Percentiles rank a stretch among this genome's conserved stretches.
Conservation (phyloP, 2,329 filamentous ascomycete genomes). For the Phoma sp. region DNA sequence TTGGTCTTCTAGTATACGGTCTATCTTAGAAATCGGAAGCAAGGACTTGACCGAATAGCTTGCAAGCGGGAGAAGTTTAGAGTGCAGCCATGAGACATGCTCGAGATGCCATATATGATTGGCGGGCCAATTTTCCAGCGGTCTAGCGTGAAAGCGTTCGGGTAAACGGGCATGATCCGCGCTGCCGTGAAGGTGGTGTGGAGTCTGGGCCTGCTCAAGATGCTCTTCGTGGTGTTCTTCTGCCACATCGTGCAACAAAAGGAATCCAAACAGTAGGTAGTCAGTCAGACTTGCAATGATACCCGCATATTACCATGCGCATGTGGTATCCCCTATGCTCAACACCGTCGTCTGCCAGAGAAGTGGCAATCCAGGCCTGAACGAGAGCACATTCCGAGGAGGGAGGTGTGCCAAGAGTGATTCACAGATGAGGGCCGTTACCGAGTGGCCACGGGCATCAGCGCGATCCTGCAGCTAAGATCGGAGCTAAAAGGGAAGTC, state of each 20-base stretch:
- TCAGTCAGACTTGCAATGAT: not conserved
- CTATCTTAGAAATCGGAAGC: not conserved
- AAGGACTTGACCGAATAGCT: not conserved
- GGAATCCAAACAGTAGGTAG: not conserved
- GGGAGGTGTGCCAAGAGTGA: slow-evolving; percentile 2
- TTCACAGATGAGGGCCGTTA: slow-evolving; percentile 1
- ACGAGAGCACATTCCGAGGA: not conserved
- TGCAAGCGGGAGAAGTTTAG: slow-evolving; percentile 3
- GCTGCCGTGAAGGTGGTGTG: not conserved
- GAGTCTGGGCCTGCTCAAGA: not conserved
- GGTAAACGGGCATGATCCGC: slow-evolving; percentile 2
- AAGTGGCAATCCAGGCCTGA: not conserved
- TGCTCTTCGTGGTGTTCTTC: not conserved
- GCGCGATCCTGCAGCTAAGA: slow-evolving; percentile 19
- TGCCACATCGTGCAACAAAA: slow-evolving; percentile 5
- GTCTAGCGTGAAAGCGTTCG: slow-evolving; percentile 6
- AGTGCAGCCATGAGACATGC: not conserved
- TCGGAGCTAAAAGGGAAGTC: slow-evolving; percentile 4
- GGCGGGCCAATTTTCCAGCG: not conserved
- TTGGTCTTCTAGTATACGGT: not conserved
- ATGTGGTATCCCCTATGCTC: not conserved
- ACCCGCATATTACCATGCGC: not conserved
- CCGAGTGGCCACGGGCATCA: slow-evolving; percentile 9
- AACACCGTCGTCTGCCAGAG: not conserved
- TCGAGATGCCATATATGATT: not conserved